phyloP scores from a whole-genome alignment of 306 rosid species.

The Cucurbita maxima region DNA sequence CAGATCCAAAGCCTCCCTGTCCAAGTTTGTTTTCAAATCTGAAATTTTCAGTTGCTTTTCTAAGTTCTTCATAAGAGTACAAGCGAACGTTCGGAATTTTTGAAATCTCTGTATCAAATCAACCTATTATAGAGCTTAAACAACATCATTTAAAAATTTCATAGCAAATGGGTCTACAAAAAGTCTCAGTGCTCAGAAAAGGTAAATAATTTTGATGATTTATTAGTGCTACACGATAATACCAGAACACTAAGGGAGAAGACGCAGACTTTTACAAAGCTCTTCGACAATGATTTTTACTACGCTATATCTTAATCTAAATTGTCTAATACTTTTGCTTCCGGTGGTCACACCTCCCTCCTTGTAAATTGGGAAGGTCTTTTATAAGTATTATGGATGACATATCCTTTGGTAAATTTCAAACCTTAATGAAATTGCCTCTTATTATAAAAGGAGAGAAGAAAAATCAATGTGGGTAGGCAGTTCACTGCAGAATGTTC shows the following conservation, averaged over 20 bases:
- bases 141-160: not conserved
- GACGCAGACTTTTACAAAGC: too few relatives aligned
- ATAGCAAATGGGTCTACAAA: not conserved
- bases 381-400: too few relatives aligned
- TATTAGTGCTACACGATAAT: not conserved
- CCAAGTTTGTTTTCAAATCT: conserved; percentile 46
- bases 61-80: conserved; percentile 48
- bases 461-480: not conserved
- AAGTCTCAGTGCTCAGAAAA: not conserved
- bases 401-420: too few relatives aligned
- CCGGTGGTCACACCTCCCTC: too few relatives aligned
- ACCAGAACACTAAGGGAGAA: not conserved
- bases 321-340: too few relatives aligned
- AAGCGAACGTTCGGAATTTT: conserved; percentile 31
- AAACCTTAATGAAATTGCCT: too few relatives aligned
- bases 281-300: too few relatives aligned
- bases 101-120: conserved; percentile 31
- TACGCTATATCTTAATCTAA: too few relatives aligned
- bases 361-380: too few relatives aligned
- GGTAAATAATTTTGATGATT: not conserved
- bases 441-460: not conserved
- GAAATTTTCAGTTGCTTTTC: conserved; percentile 41
- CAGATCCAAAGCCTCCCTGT: conserved; percentile 81
- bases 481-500: not conserved
- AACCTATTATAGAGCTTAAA: conserved; percentile 5